Percentiles rank a stretch among this genome's conserved stretches.
Evolutionary conservation across 371 early-diverging fungal species (phyloP).

Genomic region (Actinomortierella wolfii): DNA sequence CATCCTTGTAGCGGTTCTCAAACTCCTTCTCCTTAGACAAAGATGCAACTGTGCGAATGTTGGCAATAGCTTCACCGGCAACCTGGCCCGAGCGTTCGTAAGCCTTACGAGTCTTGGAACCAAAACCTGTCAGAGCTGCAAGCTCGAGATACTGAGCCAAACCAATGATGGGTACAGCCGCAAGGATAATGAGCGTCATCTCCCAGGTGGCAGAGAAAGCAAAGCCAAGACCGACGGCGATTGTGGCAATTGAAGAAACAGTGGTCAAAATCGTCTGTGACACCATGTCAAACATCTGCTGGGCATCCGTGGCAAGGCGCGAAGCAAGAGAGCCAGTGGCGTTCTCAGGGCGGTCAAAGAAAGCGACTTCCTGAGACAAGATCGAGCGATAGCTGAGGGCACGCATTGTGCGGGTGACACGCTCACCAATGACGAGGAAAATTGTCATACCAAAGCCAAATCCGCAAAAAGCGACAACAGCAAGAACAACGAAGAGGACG

Average conservation of each 20-base stretch:
- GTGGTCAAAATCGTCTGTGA: background rate
- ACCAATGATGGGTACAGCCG: constrained; percentile 5
- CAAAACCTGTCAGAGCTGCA: constrained; percentile 45
- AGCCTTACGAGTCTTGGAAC: constrained; percentile 61
- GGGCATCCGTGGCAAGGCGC: constrained; percentile 82
- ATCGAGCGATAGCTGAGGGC: constrained; percentile 28
- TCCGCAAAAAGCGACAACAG: constrained; percentile 76
- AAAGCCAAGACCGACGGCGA: constrained; percentile 40
- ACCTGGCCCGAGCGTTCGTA: constrained; percentile 71
- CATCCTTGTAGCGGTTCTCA: constrained; percentile 54
- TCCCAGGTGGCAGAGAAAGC: constrained; percentile 60
- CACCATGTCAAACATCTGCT: constrained; percentile 8
- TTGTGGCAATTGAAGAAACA: background rate
- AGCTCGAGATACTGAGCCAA: constrained; percentile 18
- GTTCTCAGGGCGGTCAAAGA: constrained; percentile 82
- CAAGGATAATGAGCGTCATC: constrained; percentile 47
- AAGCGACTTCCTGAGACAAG: constrained; percentile 76
- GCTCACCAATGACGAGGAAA: constrained; percentile 37
- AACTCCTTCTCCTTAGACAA: constrained; percentile 78
- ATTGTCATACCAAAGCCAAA: constrained; percentile 28
- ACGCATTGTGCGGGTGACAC: constrained; percentile 37
- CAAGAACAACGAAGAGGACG: constrained; percentile 75
- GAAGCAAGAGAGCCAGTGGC: constrained; percentile 81
- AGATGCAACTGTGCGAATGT: constrained; percentile 85
- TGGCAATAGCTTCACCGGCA: constrained; percentile 84